phyloP scores from a whole-genome alignment of 176 grass and related monocot species.

The Alloteropsis semialata region DNA sequence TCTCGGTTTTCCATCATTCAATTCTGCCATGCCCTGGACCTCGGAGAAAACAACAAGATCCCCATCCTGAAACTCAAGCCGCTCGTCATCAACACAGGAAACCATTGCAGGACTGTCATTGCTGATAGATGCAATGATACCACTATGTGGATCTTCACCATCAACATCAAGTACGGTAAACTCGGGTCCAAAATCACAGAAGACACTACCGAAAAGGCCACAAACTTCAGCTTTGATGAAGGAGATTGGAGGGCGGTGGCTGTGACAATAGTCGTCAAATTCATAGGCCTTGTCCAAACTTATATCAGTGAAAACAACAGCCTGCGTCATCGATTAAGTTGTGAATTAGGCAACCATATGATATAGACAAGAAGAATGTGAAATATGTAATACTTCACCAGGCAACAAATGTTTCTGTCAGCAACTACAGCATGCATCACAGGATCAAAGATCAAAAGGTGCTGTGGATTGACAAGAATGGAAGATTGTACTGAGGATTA shows the following conservation, averaged over 20 bases:
- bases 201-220: conserved; percentile 63
- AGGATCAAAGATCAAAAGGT: neutral
- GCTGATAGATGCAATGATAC: conserved; percentile 71
- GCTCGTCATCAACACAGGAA: conserved; percentile 65
- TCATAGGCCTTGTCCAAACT: conserved; percentile 57
- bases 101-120: conserved; percentile 51
- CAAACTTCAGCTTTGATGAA: conserved; percentile 66
- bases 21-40: conserved; percentile 61
- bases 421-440: neutral
- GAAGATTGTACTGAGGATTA: neutral
- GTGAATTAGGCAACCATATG: neutral
- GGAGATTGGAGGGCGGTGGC: conserved; percentile 62
- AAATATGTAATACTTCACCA: neutral
- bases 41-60: conserved; percentile 78
- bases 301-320: conserved; percentile 75
- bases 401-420: neutral
- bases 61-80: conserved; percentile 68
- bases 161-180: conserved; percentile 72
- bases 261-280: conserved; percentile 66
- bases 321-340: conserved; percentile 44
- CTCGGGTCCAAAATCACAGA: conserved; percentile 70
- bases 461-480: neutral
- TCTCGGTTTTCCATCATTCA: conserved; percentile 71
- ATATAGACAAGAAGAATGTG: neutral
- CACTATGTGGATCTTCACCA: conserved; percentile 68